Conservation (phyloP, 768 basidiomycete species). For the Tricholoma sp. region DNA sequence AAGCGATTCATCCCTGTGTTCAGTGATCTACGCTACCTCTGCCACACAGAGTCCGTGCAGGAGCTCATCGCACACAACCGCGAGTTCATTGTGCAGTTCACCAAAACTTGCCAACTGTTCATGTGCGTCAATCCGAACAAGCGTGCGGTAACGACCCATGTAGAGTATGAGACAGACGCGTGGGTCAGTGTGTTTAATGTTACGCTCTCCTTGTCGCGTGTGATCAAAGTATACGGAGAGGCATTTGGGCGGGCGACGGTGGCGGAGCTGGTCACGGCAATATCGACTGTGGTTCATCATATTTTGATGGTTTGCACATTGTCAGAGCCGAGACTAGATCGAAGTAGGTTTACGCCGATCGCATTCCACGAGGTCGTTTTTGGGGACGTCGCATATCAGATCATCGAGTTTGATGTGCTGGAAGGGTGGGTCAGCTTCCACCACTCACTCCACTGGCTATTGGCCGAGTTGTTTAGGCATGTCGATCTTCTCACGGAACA, state of each 20-base stretch:
- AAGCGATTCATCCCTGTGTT: constrained; percentile 97
- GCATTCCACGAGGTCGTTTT: constrained; percentile 65
- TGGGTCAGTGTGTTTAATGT: constrained; percentile 98
- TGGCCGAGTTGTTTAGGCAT: constrained; percentile 86
- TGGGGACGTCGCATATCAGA: constrained; percentile 50
- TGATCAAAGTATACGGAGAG: constrained; percentile 87
- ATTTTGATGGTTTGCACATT: constrained; percentile 70
- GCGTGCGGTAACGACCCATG: constrained; percentile 73
- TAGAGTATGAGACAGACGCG: constrained; percentile 95
- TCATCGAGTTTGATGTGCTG: constrained; percentile 73
- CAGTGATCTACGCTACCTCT: constrained; percentile 82
- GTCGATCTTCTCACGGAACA: constrained; percentile 60
- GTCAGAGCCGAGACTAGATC: constrained; percentile 62
- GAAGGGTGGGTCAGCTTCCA: constrained; percentile 89
- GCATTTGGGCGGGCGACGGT: constrained; percentile 60
- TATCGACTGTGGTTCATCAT: constrained; percentile 62
- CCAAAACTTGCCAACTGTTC: constrained; percentile 80
- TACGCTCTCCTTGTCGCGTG: constrained; percentile 81
- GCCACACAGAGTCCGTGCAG: constrained; percentile 77
- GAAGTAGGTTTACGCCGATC: constrained; percentile 56
- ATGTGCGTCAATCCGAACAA: constrained; percentile 91
- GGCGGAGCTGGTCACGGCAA: constrained; percentile 59
- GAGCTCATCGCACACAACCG: constrained; percentile 66
- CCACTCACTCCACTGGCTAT: constrained; percentile 86
- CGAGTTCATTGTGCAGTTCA: constrained; percentile 65